Conservation (phyloP, 192 early-diverging fungal genomes). For the Ramicandelaber brevisporus region DNA sequence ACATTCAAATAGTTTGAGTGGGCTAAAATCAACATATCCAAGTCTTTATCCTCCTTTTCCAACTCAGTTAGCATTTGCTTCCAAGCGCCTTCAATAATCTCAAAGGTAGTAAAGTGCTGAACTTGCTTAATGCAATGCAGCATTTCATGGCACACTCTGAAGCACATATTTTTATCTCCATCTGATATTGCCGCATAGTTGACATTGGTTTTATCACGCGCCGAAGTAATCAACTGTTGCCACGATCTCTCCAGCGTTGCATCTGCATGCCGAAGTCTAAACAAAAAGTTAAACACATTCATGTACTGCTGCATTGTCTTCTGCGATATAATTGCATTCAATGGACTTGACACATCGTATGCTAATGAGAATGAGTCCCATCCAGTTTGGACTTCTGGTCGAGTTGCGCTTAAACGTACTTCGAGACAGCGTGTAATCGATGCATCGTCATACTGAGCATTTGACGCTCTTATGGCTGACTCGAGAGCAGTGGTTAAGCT, state of each 20-base stretch:
- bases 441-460: slow-evolving; percentile 60
- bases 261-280: slow-evolving; percentile 72
- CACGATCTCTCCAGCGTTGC: slow-evolving; percentile 44
- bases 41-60: slow-evolving; percentile 29
- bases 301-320: slow-evolving; percentile 53
- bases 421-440: slow-evolving; percentile 54
- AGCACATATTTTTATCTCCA: too few relatives aligned
- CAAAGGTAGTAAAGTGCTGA: slow-evolving; percentile 81
- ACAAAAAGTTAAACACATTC: slow-evolving; percentile 67
- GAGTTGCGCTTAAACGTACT: slow-evolving; percentile 31
- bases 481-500: slow-evolving; percentile 70
- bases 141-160: slow-evolving; percentile 54
- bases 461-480: slow-evolving; percentile 61
- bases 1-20: slow-evolving; percentile 48
- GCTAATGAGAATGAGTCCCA: slow-evolving; percentile 89
- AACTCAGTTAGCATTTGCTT: slow-evolving; percentile 33
- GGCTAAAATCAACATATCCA: slow-evolving; percentile 55
- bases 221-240: slow-evolving; percentile 45
- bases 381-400: slow-evolving; percentile 33
- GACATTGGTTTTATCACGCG: slow-evolving; percentile 6
- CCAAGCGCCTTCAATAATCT: slow-evolving; percentile 83
- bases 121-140: slow-evolving; percentile 83
- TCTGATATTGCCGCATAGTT: too few relatives aligned
- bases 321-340: slow-evolving; percentile 59
- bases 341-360: slow-evolving; percentile 58